Percentiles rank a stretch among this genome's conserved stretches.
Evolutionary conservation across 192 early-diverging fungal species (phyloP).

Genomic region (Linderina pennispora): DNA sequence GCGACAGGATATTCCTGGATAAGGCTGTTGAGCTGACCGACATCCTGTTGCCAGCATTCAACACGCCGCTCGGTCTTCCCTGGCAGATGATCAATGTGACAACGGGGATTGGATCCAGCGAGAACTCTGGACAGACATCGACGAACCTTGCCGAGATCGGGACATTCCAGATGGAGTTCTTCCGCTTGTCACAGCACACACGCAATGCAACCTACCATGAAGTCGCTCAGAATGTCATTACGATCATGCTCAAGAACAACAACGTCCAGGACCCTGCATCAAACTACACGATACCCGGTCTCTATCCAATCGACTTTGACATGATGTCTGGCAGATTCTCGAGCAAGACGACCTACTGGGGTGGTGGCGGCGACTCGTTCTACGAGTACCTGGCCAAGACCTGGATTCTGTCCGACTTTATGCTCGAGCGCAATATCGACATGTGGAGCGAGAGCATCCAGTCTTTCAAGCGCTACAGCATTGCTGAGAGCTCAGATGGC

Average conservation of each 20-base stretch:
- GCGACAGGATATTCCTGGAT: constrained; percentile 55
- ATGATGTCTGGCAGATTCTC: constrained; percentile 30
- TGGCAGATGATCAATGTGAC: constrained; percentile 65
- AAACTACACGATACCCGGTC: constrained; percentile 29
- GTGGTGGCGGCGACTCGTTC: constrained; percentile 86
- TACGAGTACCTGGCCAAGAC: constrained; percentile 94
- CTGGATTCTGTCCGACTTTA: constrained; percentile 66
- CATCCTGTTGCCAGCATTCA: constrained; percentile 66
- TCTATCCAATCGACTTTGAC: constrained; percentile 33
- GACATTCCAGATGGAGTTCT: constrained; percentile 85
- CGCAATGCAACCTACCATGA: constrained; percentile 76
- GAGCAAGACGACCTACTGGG: constrained; percentile 47
- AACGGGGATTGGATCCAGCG: constrained; percentile 47
- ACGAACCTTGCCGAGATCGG: constrained; percentile 68
- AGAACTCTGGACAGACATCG: constrained; percentile 33
- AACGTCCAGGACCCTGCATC: constrained; percentile 10
- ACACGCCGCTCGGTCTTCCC: constrained; percentile 65
- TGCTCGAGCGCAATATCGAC: constrained; percentile 42
- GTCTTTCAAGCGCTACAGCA: constrained; percentile 20
- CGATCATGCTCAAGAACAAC: constrained; percentile 32
- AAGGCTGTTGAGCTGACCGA: constrained; percentile 77
- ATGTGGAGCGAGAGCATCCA: constrained; percentile 45
- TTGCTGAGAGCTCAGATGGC: constrained; percentile 26
- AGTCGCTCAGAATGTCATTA: constrained; percentile 59
- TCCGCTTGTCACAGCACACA: constrained; percentile 77